phyloP scores from a whole-genome alignment of 176 grass and related monocot genomes.

The Oryza rufipogon region DNA sequence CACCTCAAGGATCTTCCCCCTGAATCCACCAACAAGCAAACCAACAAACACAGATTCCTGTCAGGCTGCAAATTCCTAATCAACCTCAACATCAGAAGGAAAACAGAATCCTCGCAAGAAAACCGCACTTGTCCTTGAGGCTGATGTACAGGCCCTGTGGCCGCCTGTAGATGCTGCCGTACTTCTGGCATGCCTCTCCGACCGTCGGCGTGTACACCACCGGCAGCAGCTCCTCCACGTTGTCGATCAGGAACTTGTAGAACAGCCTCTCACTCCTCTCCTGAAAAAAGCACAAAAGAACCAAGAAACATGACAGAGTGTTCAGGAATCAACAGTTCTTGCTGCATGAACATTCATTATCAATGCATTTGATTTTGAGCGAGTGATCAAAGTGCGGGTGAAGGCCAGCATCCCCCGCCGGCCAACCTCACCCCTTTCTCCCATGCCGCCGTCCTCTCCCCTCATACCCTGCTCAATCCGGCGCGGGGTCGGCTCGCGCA shows the following conservation, averaged over 20 bases:
- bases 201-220: conserved; percentile 94
- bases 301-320: too few species aligned
- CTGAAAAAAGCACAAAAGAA: conserved; percentile 26
- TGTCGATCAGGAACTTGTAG: conserved; percentile 96
- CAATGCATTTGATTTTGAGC: too few species aligned
- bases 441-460: too few species aligned
- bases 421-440: too few species aligned
- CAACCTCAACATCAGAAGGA: neutral
- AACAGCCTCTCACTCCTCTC: conserved; percentile 87
- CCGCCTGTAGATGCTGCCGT: conserved; percentile 76
- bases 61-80: neutral
- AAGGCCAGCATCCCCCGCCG: too few species aligned
- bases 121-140: conserved; percentile 82
- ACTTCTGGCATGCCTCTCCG: conserved; percentile 98
- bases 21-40: conserved; percentile 15
- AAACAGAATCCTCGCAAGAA: too few species aligned
- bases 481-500: too few species aligned
- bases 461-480: too few species aligned
- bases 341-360: too few species aligned
- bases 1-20: conserved; percentile 93
- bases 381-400: too few species aligned
- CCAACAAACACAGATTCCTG: neutral
- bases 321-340: too few species aligned
- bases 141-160: conserved; percentile 94
- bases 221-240: conserved; percentile 95